Evolutionary conservation across 1,284 basidiomycete genomes (phyloP).

Genomic region (Cryptococcus sp.): DNA sequence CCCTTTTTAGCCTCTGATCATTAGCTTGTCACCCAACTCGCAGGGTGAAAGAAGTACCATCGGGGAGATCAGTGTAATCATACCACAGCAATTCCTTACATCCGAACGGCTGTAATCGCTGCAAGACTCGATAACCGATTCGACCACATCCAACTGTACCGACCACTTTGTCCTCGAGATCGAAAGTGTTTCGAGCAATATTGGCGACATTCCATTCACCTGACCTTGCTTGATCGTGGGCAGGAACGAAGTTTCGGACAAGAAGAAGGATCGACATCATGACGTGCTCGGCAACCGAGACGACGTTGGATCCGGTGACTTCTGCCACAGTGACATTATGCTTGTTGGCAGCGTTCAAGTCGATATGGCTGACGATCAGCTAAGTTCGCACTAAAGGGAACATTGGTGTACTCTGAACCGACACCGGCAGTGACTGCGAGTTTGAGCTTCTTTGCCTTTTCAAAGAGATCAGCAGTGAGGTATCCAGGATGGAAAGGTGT

Average conservation of each 20-base stretch:
- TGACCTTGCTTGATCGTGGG: constrained; percentile 68
- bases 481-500: constrained; percentile 88
- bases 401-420: constrained; percentile 74
- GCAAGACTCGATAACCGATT: constrained; percentile 86
- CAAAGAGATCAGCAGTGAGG: constrained; percentile 73
- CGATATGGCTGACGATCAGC: constrained; percentile 59
- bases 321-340: constrained; percentile 76
- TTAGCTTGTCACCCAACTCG: not conserved
- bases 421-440: constrained; percentile 91
- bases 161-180: constrained; percentile 86
- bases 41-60: constrained; percentile 47
- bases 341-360: constrained; percentile 82
- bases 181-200: constrained; percentile 74
- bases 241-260: constrained; percentile 68
- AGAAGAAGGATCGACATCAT: constrained; percentile 77
- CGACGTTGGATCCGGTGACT: constrained; percentile 77
- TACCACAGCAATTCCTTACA: constrained; percentile 90
- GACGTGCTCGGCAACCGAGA: constrained; percentile 89
- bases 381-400: not conserved
- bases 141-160: constrained; percentile 81
- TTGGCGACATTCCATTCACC: constrained; percentile 83
- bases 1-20: constrained; percentile 60
- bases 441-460: constrained; percentile 83
- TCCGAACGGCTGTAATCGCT: constrained; percentile 81
- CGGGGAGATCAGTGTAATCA: constrained; percentile 81